These are phyloP conservation scores for Cadophora sp. DNA, from an alignment of 2,329 filamentous ascomycete genomes.

Conservation along the genomic window DNA sequence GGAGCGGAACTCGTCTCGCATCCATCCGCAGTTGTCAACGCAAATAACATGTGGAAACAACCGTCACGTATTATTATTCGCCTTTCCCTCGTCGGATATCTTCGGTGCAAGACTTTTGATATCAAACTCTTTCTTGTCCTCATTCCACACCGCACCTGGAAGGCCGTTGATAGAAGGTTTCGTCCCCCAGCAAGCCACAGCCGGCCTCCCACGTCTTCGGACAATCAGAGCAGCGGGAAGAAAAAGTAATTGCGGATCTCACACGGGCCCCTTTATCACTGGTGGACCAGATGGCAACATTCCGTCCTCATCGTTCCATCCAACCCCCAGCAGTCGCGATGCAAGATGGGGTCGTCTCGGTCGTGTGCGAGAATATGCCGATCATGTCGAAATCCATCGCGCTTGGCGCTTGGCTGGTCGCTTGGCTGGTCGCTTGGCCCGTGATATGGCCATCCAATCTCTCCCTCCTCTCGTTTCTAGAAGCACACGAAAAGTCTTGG, in stretches of 20 bases:
- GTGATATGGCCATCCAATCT: not conserved
- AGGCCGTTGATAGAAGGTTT: slow-evolving; percentile 6
- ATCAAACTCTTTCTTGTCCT: not conserved
- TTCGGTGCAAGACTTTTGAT: slow-evolving; percentile 11
- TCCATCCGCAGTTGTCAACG: not conserved
- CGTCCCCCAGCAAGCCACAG: not conserved
- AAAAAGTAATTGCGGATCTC: not conserved
- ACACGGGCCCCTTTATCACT: not conserved
- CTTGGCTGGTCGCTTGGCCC: slow-evolving; percentile 13
- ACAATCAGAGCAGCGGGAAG: slow-evolving; percentile 5
- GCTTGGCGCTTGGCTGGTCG: slow-evolving; percentile 14
- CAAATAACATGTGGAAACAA: not conserved
- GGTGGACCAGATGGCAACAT: not conserved
- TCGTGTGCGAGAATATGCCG: slow-evolving; percentile 1
- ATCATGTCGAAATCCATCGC: not conserved
- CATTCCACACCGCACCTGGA: slow-evolving; percentile 3
- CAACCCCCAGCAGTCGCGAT: not conserved
- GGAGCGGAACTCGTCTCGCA: not conserved
- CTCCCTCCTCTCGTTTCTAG: slow-evolving; percentile 2
- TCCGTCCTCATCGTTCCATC: not conserved
- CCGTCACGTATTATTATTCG: not conserved
- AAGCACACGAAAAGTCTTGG: not conserved
- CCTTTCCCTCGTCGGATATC: not conserved
- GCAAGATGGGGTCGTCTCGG: not conserved
- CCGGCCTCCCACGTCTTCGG: slow-evolving; percentile 10